Percentiles rank a stretch among this genome's conserved stretches.
Conservation (phyloP, 345 rosid species). For the Hypericum androsaemum region DNA sequence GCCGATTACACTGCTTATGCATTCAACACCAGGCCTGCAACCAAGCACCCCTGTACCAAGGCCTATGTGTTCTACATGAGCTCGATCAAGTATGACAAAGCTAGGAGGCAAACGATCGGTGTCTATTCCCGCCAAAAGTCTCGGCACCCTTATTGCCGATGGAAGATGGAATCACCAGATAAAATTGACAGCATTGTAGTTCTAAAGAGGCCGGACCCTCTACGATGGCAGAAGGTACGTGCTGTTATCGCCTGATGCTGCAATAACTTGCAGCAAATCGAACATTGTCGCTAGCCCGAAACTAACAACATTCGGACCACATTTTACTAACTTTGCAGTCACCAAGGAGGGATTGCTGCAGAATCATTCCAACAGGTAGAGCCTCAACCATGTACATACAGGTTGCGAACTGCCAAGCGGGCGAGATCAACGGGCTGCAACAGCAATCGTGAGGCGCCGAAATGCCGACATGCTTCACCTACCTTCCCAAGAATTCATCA, state of each 20-base stretch:
- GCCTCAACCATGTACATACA: conserved; percentile 44
- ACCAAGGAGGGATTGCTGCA: conserved; percentile 77
- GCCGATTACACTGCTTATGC: conserved; percentile 76
- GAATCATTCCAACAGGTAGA: conserved; percentile 50
- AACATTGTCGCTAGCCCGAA: no score
- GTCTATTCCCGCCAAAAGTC: conserved; percentile 32
- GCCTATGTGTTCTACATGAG: conserved; percentile 62
- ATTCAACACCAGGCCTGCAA: conserved; percentile 73
- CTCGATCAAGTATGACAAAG: conserved; percentile 34
- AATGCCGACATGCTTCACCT: neutral
- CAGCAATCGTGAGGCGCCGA: neutral
- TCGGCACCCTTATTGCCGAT: conserved; percentile 42
- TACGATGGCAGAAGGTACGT: conserved; percentile 60
- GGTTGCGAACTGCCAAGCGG: conserved; percentile 58
- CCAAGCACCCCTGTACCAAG: conserved; percentile 61
- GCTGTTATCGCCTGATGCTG: no score
- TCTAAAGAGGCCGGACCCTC: conserved; percentile 55
- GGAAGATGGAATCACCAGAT: conserved; percentile 61
- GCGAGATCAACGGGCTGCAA: conserved; percentile 50
- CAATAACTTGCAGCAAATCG: no score
- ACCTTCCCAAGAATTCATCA: neutral
- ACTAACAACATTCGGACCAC: neutral
- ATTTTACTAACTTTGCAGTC: conserved; percentile 65
- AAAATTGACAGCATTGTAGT: conserved; percentile 41
- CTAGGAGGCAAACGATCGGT: conserved; percentile 48